A percentile compares a stretch with the other conserved stretches of the same genome.
Conservation (phyloP, 495 filamentous ascomycete species). For the Xylaria cubensis region DNA sequence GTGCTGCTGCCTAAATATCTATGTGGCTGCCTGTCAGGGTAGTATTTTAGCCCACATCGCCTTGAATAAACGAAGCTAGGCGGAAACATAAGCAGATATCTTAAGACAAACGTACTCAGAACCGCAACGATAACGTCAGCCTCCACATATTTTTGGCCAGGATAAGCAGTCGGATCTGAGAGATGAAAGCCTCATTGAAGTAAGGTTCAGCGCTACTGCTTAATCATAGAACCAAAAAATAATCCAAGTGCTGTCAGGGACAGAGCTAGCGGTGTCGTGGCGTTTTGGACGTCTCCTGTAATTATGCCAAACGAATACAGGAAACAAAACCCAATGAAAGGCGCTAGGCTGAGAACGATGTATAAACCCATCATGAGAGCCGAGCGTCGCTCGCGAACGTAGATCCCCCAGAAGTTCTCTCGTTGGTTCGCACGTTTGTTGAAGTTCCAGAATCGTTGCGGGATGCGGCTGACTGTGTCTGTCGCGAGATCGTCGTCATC, state of each 20-base stretch:
- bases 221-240: background rate
- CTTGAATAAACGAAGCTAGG: no score
- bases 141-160: no score
- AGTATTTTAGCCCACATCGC: no score
- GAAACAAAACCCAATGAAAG: background rate
- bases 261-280: background rate
- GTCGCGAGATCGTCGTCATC: background rate
- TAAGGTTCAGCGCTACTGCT: background rate
- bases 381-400: background rate
- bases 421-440: background rate
- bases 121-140: no score
- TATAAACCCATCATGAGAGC: background rate
- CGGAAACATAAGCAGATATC: no score
- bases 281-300: background rate
- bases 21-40: no score
- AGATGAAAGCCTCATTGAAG: no score
- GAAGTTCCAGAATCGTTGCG: background rate
- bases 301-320: background rate
- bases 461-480: background rate
- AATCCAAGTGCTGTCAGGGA: background rate
- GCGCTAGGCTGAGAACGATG: background rate
- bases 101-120: no score
- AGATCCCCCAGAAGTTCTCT: background rate
- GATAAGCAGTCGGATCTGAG: no score
- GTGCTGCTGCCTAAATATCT: no score